These are phyloP conservation scores for Acmispon strigosus DNA, from an alignment of 306 rosid genomes.

Conservation along the genomic window DNA sequence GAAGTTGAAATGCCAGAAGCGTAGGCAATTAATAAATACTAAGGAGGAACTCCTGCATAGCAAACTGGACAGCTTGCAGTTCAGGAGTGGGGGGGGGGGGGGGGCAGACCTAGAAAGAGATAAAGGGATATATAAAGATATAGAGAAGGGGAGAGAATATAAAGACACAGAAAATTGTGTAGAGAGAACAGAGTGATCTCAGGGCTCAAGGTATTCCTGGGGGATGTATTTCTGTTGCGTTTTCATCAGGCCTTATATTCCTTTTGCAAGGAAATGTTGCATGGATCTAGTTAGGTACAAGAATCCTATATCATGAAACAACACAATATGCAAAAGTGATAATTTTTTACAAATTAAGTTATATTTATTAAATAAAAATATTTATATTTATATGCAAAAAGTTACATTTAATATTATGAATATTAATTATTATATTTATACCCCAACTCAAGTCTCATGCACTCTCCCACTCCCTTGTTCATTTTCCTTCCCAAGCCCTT, in stretches of 20 bases:
- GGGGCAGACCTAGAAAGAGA: neutral
- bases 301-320: neutral
- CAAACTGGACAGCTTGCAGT: neutral
- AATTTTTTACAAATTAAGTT: too few species aligned
- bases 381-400: too few species aligned
- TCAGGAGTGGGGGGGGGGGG: neutral
- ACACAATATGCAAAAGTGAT: neutral
- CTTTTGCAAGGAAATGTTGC: constrained; percentile 1
- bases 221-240: neutral
- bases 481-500: too few species aligned
- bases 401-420: too few species aligned
- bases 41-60: neutral
- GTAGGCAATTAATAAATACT: neutral
- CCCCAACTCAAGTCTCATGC: neutral
- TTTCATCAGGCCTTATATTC: neutral
- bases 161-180: neutral
- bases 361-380: too few species aligned
- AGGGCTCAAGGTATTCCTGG: neutral
- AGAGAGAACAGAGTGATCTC: neutral
- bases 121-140: neutral
- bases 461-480: neutral
- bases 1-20: neutral
- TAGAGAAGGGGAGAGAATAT: neutral
- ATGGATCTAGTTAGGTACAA: neutral
- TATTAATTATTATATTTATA: too few species aligned